Conservation (phyloP, 768 basidiomycete genomes). For the Phanerodontia chrysosporium region DNA sequence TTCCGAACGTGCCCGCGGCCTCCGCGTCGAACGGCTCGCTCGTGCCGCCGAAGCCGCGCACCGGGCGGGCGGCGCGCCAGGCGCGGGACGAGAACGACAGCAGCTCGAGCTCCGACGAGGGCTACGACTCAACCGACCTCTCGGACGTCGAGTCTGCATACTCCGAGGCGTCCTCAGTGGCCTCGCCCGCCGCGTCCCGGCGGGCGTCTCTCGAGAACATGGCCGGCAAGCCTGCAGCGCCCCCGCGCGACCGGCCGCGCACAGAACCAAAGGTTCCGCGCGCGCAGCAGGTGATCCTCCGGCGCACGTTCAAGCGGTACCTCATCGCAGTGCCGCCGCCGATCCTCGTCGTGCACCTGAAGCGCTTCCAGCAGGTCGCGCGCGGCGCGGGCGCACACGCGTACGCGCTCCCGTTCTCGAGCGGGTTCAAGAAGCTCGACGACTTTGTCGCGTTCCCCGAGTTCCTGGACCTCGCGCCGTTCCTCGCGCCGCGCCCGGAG, state of each 20-base stretch:
- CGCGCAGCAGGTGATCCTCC: constrained; percentile 63
- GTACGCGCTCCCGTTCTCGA: constrained; percentile 57
- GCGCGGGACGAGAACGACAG: constrained; percentile 12
- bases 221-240: background rate
- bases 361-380: constrained; percentile 88
- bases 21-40: constrained; percentile 25
- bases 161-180: constrained; percentile 31
- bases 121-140: constrained; percentile 22
- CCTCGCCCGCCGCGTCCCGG: constrained; percentile 27
- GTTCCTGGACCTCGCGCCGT: constrained; percentile 78
- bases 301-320: constrained; percentile 91
- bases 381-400: constrained; percentile 64
- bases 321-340: constrained; percentile 84
- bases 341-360: constrained; percentile 87
- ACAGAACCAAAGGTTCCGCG: constrained; percentile 27
- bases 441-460: constrained; percentile 91
- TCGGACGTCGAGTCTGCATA: constrained; percentile 23
- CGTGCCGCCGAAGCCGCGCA: constrained; percentile 24
- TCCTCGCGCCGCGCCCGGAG: constrained; percentile 76
- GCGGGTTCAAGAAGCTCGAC: constrained; percentile 84
- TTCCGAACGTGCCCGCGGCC: background rate
- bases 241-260: background rate
- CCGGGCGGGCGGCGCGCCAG: constrained; percentile 14
- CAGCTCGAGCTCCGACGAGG: constrained; percentile 20
- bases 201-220: constrained; percentile 26